Conservation (phyloP, 208 protist genomes). For the Leishmania guyanensis region DNA sequence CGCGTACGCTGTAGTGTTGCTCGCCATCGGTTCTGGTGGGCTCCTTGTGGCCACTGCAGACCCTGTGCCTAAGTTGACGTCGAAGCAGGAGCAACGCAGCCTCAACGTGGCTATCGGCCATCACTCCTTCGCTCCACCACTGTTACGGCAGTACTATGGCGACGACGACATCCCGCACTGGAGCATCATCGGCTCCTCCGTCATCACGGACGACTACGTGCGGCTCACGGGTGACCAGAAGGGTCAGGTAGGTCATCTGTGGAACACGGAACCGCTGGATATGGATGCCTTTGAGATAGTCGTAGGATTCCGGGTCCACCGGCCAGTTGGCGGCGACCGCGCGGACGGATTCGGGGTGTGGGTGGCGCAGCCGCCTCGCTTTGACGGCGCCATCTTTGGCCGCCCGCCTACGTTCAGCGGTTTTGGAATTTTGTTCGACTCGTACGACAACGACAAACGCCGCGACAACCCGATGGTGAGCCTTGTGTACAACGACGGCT, state of each 20-base stretch:
- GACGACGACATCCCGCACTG: conserved; percentile 81
- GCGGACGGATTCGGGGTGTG: conserved; percentile 88
- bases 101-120: conserved; percentile 55
- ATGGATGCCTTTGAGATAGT: conserved; percentile 84
- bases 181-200: conserved; percentile 66
- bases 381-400: conserved; percentile 71
- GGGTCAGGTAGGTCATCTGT: conserved; percentile 64
- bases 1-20: background rate
- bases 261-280: conserved; percentile 79
- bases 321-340: conserved; percentile 22
- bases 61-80: conserved; percentile 24
- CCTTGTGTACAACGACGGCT: conserved; percentile 58
- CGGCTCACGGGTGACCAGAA: conserved; percentile 70
- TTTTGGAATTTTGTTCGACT: conserved; percentile 85
- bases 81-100: conserved; percentile 50
- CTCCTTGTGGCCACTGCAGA: conserved; percentile 8
- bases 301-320: conserved; percentile 73
- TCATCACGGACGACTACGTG: conserved; percentile 84
- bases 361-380: conserved; percentile 45
- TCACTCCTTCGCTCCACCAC: conserved; percentile 77
- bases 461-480: conserved; percentile 82
- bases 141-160: conserved; percentile 73
- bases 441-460: conserved; percentile 87
- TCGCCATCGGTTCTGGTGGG: conserved; percentile 11
- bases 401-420: conserved; percentile 68